Percentiles rank a stretch among this genome's conserved stretches.
phyloP scores from a whole-genome alignment of 805 yeast genomes.

The Myxozyma monticola region DNA sequence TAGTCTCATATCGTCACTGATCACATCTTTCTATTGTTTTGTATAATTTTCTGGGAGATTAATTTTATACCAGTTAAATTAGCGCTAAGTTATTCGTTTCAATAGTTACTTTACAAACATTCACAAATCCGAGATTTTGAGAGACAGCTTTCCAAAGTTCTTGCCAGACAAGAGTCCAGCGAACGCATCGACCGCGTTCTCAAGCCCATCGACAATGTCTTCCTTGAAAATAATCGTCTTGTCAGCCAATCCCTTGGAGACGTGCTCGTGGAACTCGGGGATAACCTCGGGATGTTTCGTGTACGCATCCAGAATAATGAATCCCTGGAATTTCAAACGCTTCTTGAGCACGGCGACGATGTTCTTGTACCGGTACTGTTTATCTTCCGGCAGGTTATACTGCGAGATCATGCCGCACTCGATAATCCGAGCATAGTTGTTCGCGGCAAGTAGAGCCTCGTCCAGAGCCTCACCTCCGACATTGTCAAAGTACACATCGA shows the following conservation, averaged over 20 bases:
- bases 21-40: too few species aligned
- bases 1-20: too few species aligned
- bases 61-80: too few species aligned
- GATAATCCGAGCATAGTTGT: constrained; percentile 44
- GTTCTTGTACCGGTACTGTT: constrained; percentile 40
- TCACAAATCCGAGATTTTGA: constrained; percentile 21
- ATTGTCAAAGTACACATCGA: constrained; percentile 58
- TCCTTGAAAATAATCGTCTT: constrained; percentile 13
- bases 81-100: too few species aligned
- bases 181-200: constrained; percentile 21
- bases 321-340: constrained; percentile 55
- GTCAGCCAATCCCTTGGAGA: constrained; percentile 6
- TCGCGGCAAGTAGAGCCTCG: constrained; percentile 42
- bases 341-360: constrained; percentile 50
- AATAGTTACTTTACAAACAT: too few species aligned
- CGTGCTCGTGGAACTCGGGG: constrained; percentile 5
- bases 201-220: constrained; percentile 29
- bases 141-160: constrained; percentile 30
- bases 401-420: constrained; percentile 68
- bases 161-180: constrained; percentile 28
- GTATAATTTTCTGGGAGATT: too few species aligned
- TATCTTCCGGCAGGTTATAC: constrained; percentile 48
- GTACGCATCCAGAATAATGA: constrained; percentile 50
- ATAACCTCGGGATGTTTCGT: constrained; percentile 35
- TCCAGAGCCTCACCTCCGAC: constrained; percentile 65